Percentiles rank a stretch among this genome's conserved stretches.
These are phyloP conservation scores for Xerocomus potaroensis DNA, from an alignment of 768 basidiomycete genomes.

Conservation along the genomic window DNA sequence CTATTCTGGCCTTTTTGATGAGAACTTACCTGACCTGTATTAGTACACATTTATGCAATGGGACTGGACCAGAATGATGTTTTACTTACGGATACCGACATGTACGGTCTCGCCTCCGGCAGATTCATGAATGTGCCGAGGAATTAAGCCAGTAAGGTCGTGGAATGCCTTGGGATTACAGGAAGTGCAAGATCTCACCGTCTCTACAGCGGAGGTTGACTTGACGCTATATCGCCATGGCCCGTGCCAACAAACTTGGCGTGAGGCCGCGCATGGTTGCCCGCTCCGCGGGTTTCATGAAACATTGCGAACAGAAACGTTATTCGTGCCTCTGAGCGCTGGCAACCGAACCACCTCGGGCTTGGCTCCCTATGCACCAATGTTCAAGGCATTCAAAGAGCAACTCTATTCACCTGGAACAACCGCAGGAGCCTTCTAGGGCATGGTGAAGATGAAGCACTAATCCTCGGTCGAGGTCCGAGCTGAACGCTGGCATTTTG, in stretches of 20 bases:
- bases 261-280: neutral
- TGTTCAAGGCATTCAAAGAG: too few species aligned
- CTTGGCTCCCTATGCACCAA: too few species aligned
- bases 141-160: neutral
- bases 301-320: neutral
- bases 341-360: too few species aligned
- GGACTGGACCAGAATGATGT: neutral
- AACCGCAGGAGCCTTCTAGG: too few species aligned
- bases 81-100: neutral
- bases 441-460: too few species aligned
- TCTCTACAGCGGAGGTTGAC: neutral
- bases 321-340: neutral
- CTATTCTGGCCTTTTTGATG: slow-evolving; percentile 11
- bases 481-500: too few species aligned
- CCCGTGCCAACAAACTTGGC: neutral
- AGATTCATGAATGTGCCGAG: neutral
- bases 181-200: neutral
- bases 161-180: neutral
- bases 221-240: neutral
- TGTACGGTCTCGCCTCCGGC: too few species aligned
- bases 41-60: slow-evolving; percentile 1
- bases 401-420: too few species aligned
- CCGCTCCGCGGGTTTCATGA: neutral
- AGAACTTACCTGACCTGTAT: slow-evolving; percentile 2
- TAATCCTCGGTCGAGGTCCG: too few species aligned